These are phyloP conservation scores for Hibiscus tridactylites DNA, from an alignment of 345 rosid species.

Conservation along the genomic window DNA sequence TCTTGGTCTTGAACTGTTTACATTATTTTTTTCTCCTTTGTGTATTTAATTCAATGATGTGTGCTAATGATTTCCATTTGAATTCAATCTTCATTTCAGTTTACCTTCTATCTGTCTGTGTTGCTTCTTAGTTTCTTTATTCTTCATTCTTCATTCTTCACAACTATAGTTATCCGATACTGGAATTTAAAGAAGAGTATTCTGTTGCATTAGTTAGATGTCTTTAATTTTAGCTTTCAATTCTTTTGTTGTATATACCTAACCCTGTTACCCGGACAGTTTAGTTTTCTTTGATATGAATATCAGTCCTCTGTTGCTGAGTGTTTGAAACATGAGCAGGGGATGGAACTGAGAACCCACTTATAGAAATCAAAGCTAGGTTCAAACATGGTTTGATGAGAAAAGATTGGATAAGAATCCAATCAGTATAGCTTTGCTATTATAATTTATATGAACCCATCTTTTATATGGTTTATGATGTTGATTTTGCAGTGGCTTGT, in stretches of 20 bases:
- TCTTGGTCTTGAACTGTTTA: slow-evolving; percentile 10
- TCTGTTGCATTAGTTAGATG: background rate
- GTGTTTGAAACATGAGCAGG: background rate
- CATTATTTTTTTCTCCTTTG: slow-evolving; percentile 16
- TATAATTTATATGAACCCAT: too few relatives aligned
- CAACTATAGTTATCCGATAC: background rate
- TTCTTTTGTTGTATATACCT: background rate
- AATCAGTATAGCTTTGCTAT: too few relatives aligned
- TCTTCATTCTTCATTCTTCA: background rate
- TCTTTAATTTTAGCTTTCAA: background rate
- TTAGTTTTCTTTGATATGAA: too few relatives aligned
- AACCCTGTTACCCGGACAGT: too few relatives aligned
- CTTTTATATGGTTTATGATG: too few relatives aligned
- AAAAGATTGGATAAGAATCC: too few relatives aligned
- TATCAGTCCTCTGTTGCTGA: background rate
- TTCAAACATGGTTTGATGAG: too few relatives aligned
- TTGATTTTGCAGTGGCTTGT: too few relatives aligned
- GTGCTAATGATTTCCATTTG: slow-evolving; percentile 24
- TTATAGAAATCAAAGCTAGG: background rate
- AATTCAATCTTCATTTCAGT: slow-evolving; percentile 19
- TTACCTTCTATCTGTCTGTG: background rate
- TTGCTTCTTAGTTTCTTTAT: background rate
- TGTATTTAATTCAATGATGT: slow-evolving; percentile 22
- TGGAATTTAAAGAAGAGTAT: background rate
- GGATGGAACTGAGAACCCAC: background rate